Evolutionary conservation across 2,329 filamentous ascomycete species (phyloP).

Genomic region (Pseudogymnoascus sp.): DNA sequence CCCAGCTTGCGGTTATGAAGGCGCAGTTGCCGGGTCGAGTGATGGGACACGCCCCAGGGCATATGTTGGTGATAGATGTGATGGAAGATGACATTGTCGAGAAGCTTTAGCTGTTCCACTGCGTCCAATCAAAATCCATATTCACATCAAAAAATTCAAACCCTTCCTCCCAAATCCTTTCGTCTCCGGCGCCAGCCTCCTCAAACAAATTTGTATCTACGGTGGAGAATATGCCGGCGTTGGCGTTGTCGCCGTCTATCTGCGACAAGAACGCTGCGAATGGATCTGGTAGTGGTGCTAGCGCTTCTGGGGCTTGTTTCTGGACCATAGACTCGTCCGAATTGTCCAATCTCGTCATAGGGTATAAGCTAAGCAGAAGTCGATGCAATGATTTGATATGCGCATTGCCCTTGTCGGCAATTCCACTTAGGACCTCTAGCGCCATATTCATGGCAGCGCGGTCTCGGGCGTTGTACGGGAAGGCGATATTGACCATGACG

Average conservation of each 20-base stretch:
- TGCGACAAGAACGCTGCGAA: not conserved
- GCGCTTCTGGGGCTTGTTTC: conserved; percentile 12
- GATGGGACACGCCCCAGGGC: conserved; percentile 53
- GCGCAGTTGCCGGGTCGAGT: conserved; percentile 46
- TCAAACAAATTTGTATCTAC: conserved; percentile 16
- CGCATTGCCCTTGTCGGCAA: conserved; percentile 46
- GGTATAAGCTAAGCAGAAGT: conserved; percentile 31
- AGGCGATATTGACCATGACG: conserved; percentile 46
- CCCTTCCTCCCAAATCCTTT: conserved; percentile 35
- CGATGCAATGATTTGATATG: conserved; percentile 37
- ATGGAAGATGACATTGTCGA: conserved; percentile 33
- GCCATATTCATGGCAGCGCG: conserved; percentile 38
- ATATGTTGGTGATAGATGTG: conserved; percentile 54
- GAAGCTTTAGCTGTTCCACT: conserved; percentile 11
- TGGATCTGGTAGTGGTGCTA: not conserved
- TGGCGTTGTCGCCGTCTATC: conserved; percentile 6
- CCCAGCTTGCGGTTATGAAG: conserved; percentile 54
- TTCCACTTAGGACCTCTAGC: conserved; percentile 39
- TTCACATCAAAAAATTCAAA: conserved; percentile 35
- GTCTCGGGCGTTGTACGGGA: conserved; percentile 38
- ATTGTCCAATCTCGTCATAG: not conserved
- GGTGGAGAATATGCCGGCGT: conserved; percentile 1
- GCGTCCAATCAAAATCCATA: conserved; percentile 27
- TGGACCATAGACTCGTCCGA: conserved; percentile 21
- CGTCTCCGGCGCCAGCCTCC: conserved; percentile 31